Evolutionary conservation across 768 basidiomycete genomes (phyloP).

Genomic region (Boletus tylopilopsis): DNA sequence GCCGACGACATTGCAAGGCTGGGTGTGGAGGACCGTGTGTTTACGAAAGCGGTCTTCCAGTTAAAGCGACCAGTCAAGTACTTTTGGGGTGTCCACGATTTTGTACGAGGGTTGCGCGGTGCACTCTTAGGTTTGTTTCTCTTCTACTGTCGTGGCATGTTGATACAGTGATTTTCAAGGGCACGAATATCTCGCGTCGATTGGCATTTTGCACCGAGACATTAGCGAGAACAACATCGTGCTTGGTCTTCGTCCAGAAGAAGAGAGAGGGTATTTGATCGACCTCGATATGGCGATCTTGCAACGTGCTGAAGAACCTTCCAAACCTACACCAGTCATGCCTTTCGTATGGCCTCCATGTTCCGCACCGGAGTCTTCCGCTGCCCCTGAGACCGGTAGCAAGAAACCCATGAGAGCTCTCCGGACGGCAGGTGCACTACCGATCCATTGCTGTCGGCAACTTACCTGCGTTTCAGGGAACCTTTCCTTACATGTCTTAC

Average conservation of each 20-base stretch:
- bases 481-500: background rate
- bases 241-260: background rate
- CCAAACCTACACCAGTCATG: background rate
- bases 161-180: background rate
- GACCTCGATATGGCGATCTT: background rate
- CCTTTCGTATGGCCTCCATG: too few relatives aligned
- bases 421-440: background rate
- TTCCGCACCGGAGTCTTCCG: too few relatives aligned
- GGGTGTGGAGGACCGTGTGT: background rate
- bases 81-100: background rate
- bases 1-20: background rate
- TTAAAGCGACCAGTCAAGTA: background rate
- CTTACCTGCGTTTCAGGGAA: background rate
- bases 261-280: background rate
- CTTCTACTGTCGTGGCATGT: background rate
- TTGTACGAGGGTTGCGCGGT: background rate
- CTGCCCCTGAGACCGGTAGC: too few relatives aligned
- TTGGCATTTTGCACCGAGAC: background rate
- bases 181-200: background rate
- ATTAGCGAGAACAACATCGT: background rate
- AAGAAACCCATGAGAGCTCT: background rate
- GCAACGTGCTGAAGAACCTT: background rate
- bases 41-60: background rate
- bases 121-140: background rate
- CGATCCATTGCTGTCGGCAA: background rate